These are phyloP conservation scores for Colletotrichum tamarilloi DNA, from an alignment of 2,329 filamentous ascomycete species.

Conservation along the genomic window DNA sequence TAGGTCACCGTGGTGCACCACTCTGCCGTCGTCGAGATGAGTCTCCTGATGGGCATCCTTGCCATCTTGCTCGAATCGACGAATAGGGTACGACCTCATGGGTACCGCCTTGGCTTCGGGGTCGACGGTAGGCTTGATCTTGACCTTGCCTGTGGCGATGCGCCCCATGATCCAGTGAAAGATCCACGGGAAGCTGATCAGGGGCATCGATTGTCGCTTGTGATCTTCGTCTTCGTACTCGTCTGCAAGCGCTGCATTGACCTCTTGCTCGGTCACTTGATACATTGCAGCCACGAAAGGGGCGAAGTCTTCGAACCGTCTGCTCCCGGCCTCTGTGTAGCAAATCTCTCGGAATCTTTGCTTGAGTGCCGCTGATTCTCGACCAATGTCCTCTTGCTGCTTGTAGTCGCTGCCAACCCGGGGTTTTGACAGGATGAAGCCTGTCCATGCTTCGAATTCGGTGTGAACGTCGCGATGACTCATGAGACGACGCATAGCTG, in stretches of 20 bases:
- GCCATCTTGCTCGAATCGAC: not conserved
- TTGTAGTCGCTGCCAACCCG: slow-evolving; percentile 83
- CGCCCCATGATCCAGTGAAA: slow-evolving; percentile 78
- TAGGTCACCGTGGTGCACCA: slow-evolving; percentile 36
- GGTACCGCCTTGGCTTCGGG: slow-evolving; percentile 8
- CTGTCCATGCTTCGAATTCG: slow-evolving; percentile 93
- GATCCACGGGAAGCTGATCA: slow-evolving; percentile 96
- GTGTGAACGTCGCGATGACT: slow-evolving; percentile 84
- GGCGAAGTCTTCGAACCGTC: slow-evolving; percentile 70
- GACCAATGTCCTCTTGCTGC: slow-evolving; percentile 83
- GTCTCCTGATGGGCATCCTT: slow-evolving; percentile 8
- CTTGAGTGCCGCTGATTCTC: slow-evolving; percentile 73
- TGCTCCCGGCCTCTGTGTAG: slow-evolving; percentile 70
- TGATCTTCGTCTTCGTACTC: slow-evolving; percentile 43
- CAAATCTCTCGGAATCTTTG: slow-evolving; percentile 76
- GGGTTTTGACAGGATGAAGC: slow-evolving; percentile 83
- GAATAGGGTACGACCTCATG: slow-evolving; percentile 12
- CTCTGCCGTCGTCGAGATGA: slow-evolving; percentile 33
- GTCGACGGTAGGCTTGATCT: slow-evolving; percentile 13
- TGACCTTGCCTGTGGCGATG: slow-evolving; percentile 63
- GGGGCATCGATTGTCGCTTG: slow-evolving; percentile 67
- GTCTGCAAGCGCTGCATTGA: slow-evolving; percentile 68
- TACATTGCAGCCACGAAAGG: slow-evolving; percentile 91
- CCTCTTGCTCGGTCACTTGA: slow-evolving; percentile 79
- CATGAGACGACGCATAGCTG: slow-evolving; percentile 81